Conservation (phyloP, 805 yeast species). For the Metschnikowia reukaufii region DNA sequence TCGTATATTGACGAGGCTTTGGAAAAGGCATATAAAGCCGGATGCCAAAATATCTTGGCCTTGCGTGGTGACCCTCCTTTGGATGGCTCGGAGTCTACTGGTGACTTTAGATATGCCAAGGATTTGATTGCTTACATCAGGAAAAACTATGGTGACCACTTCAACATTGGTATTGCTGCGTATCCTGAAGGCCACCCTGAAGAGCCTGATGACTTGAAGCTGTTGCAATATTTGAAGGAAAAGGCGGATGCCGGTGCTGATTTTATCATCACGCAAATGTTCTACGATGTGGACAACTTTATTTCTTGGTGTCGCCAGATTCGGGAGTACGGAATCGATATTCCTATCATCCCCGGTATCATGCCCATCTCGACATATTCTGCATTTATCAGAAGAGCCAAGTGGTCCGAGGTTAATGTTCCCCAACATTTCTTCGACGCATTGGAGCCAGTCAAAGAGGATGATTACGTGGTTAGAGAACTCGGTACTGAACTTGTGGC, state of each 20-base stretch:
- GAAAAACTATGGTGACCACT: constrained; percentile 76
- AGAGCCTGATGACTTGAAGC: constrained; percentile 52
- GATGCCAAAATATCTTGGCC: constrained; percentile 94
- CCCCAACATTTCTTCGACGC: constrained; percentile 71
- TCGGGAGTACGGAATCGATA: constrained; percentile 67
- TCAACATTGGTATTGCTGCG: constrained; percentile 94
- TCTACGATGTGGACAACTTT: constrained; percentile 87
- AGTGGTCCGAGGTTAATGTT: constrained; percentile 84
- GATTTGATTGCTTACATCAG: constrained; percentile 81
- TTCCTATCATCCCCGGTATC: constrained; percentile 95
- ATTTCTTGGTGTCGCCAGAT: constrained; percentile 76
- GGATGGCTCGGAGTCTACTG: constrained; percentile 68
- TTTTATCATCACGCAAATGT: constrained; percentile 95
- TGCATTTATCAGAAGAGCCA: constrained; percentile 87
- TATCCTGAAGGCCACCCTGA: constrained; percentile 98
- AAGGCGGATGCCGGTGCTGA: constrained; percentile 94
- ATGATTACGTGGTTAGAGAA: constrained; percentile 84
- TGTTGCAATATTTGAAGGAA: constrained; percentile 67
- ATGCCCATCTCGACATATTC: constrained; percentile 98
- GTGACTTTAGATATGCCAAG: constrained; percentile 85
- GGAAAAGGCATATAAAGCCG: constrained; percentile 79
- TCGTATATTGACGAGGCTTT: constrained; percentile 81
- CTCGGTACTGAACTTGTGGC: constrained; percentile 80
- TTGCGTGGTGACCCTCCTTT: constrained; percentile 94
- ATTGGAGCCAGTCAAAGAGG: constrained; percentile 82